phyloP scores from a whole-genome alignment of 2,329 filamentous ascomycete species.

The Lecanicillium sp. region DNA sequence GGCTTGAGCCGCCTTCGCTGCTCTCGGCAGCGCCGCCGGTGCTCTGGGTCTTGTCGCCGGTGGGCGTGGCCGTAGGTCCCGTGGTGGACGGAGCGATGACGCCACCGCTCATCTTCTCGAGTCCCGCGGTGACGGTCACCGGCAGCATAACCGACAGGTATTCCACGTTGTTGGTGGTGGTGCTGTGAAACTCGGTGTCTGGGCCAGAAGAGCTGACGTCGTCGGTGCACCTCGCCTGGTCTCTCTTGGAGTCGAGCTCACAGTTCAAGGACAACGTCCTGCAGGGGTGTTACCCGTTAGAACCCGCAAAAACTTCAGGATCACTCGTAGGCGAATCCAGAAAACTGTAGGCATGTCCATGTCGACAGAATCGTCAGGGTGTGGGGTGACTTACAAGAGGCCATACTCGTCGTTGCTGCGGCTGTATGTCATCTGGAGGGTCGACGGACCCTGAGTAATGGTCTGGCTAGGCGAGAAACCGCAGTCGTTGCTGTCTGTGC shows the following conservation, averaged over 20 bases:
- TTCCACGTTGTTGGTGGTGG: constrained; percentile 9
- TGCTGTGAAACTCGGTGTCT: constrained; percentile 1
- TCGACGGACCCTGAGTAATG: constrained; percentile 21
- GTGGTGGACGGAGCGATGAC: constrained; percentile 9
- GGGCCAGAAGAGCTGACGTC: constrained; percentile 3
- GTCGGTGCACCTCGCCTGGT: constrained; percentile 16
- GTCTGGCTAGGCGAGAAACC: constrained; percentile 14
- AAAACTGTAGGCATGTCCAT: too few relatives aligned
- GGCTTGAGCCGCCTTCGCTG: constrained; percentile 3
- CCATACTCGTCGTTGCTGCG: constrained; percentile 7
- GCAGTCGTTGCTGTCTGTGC: constrained; percentile 16
- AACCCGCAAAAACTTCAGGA: too few relatives aligned
- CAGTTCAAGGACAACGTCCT: constrained; percentile 12
- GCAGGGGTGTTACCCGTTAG: too few relatives aligned
- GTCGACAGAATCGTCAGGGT: constrained; percentile 10
- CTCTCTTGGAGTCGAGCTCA: constrained; percentile 16
- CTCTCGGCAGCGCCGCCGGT: constrained; percentile 6
- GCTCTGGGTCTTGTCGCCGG: constrained; percentile 7
- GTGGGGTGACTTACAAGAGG: constrained; percentile 12
- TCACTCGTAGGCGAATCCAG: too few relatives aligned
- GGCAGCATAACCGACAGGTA: constrained; percentile 16
- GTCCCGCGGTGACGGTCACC: constrained; percentile 30
- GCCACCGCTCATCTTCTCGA: constrained; percentile 22
- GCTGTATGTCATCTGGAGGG: constrained; percentile 14
- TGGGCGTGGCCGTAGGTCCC: constrained; percentile 8